Conservation (phyloP, 148 eudicot species). For the Drosera capensis region DNA sequence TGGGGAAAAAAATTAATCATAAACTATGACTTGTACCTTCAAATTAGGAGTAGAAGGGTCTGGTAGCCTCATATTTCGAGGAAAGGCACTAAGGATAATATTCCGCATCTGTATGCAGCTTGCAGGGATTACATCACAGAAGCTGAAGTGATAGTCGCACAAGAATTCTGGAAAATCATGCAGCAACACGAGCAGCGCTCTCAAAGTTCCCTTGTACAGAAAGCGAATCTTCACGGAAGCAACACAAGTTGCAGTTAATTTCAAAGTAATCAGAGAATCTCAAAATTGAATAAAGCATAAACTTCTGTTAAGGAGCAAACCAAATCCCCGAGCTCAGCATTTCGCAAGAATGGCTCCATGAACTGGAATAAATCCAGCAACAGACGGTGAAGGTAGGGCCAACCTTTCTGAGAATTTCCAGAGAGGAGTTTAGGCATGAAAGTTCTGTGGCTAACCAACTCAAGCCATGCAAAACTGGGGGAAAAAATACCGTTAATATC, state of each 20-base stretch:
- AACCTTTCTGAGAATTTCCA: slow-evolving; percentile 88
- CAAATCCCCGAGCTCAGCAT: slow-evolving; percentile 77
- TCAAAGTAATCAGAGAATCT: not conserved
- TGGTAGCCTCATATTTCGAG: slow-evolving; percentile 95
- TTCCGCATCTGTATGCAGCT: slow-evolving; percentile 98
- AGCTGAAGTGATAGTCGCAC: slow-evolving; percentile 93
- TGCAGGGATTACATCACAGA: slow-evolving; percentile 93
- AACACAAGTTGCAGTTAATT: not conserved
- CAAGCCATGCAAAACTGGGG: slow-evolving; percentile 94
- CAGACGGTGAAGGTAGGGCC: slow-evolving; percentile 83
- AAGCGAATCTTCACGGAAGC: slow-evolving; percentile 51
- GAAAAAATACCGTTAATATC: not conserved
- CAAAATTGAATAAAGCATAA: too few relatives aligned
- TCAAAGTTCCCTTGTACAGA: slow-evolving; percentile 76
- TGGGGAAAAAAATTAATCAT: too few relatives aligned
- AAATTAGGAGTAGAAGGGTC: slow-evolving; percentile 96
- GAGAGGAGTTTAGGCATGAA: slow-evolving; percentile 93
- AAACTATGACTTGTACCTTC: slow-evolving; percentile 30
- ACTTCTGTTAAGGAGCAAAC: slow-evolving; percentile 43
- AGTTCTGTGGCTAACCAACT: slow-evolving; percentile 82
- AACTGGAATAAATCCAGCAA: slow-evolving; percentile 80
- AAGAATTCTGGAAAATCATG: slow-evolving; percentile 96
- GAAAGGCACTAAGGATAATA: slow-evolving; percentile 94
- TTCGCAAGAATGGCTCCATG: slow-evolving; percentile 88
- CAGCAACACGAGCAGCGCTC: slow-evolving; percentile 84